phyloP scores from a whole-genome alignment of 2,329 filamentous ascomycete genomes.

The Trichothecium roseum region DNA sequence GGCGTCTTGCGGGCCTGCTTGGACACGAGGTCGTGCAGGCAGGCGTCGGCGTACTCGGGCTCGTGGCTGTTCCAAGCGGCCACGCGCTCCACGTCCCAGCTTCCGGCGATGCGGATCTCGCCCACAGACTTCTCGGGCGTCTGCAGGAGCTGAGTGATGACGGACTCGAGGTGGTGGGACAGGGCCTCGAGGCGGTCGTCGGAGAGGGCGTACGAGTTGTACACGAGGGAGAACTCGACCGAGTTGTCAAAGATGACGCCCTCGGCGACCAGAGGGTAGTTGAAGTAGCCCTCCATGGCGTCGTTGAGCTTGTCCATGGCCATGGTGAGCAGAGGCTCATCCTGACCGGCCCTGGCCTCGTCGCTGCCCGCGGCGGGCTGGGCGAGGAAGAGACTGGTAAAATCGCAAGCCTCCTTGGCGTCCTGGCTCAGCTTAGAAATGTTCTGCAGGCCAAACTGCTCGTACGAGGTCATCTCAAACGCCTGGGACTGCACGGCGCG shows the following conservation, averaged over 20 bases:
- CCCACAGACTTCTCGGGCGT: too few species aligned
- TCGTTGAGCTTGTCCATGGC: conserved; percentile 1
- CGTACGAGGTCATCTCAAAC: conserved; percentile 8
- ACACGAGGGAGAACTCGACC: conserved; percentile 2
- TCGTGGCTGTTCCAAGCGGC: background rate
- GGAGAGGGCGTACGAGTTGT: conserved; percentile 1
- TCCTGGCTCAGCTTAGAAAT: conserved; percentile 6
- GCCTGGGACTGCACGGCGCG: conserved; percentile 1
- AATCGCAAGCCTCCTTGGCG: background rate
- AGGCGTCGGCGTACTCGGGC: background rate
- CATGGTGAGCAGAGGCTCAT: background rate
- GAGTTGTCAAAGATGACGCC: background rate
- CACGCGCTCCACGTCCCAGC: background rate
- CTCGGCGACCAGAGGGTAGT: conserved; percentile 4
- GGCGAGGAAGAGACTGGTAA: background rate
- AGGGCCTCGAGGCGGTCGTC: conserved; percentile 1
- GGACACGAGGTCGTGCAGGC: background rate
- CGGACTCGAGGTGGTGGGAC: background rate
- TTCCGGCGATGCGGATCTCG: background rate
- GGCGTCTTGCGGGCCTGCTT: background rate
- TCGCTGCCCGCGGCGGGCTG: conserved; percentile 1
- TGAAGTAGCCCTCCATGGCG: conserved; percentile 6
- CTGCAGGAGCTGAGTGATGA: too few species aligned
- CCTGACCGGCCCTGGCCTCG: background rate
- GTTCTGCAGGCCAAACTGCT: conserved; percentile 8